Evolutionary conservation across 1,139 yeast genomes (phyloP).

Genomic region (Diutina scorzettiae): DNA sequence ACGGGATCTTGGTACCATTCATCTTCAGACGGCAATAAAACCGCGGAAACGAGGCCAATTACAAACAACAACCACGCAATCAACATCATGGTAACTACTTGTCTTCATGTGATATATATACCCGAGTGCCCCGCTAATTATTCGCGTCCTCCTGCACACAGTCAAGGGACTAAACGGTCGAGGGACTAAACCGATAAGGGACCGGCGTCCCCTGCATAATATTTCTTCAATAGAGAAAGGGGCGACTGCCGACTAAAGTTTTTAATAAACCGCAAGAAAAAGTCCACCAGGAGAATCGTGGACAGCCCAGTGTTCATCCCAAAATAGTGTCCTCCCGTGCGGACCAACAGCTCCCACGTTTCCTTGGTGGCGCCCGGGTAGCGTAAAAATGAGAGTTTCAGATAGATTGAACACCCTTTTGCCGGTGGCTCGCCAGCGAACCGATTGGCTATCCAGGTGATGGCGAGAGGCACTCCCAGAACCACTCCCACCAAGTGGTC

Average conservation of each 20-base stretch:
- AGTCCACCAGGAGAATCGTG: background rate
- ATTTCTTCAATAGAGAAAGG: background rate
- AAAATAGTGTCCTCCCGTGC: conserved; percentile 3
- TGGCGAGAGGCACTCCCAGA: conserved; percentile 3
- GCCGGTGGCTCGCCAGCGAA: background rate
- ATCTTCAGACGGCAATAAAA: background rate
- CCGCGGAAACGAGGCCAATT: background rate
- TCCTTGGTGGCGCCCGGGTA: conserved; percentile 4
- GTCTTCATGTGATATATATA: too few species aligned
- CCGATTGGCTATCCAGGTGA: conserved; percentile 4
- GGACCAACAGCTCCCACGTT: background rate
- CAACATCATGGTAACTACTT: too few species aligned
- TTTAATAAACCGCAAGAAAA: background rate
- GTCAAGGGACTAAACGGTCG: too few species aligned
- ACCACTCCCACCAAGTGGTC: conserved; percentile 5
- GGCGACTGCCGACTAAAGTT: background rate
- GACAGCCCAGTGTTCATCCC: background rate
- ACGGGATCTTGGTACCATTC: background rate
- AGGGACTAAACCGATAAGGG: too few species aligned
- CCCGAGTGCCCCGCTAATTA: too few species aligned
- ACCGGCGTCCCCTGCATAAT: background rate
- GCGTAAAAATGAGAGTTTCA: background rate
- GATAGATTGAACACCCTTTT: background rate
- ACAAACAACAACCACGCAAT: background rate
- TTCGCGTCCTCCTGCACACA: too few species aligned